Conservation (phyloP, 345 rosid genomes). For the Lepidium africanum region DNA sequence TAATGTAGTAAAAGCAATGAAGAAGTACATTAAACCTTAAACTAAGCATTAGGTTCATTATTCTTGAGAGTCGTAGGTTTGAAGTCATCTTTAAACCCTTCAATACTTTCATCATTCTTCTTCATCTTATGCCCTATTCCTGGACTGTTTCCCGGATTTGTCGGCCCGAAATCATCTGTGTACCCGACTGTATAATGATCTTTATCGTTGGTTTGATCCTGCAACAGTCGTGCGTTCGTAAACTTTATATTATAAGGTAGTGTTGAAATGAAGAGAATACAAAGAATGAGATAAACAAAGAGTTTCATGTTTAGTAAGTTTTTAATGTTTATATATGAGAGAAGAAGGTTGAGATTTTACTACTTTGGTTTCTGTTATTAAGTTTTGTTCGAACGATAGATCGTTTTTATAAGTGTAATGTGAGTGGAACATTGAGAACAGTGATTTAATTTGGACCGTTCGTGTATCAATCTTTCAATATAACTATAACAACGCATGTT, state of each 20-base stretch:
- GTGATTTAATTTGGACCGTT: conserved; percentile 22
- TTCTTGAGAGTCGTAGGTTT: conserved; percentile 26
- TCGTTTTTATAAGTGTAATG: conserved; percentile 20
- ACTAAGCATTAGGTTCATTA: conserved; percentile 27
- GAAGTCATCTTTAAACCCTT: conserved; percentile 23
- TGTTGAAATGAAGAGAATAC: not conserved
- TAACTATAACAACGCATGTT: not conserved
- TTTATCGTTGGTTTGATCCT: not conserved
- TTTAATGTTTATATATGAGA: not conserved
- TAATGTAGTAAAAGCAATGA: not conserved
- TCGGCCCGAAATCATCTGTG: conserved; percentile 30
- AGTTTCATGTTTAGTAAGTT: conserved; percentile 5
- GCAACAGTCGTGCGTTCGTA: conserved; percentile 11
- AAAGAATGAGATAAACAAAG: not conserved
- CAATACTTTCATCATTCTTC: not conserved
- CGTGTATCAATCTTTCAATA: not conserved
- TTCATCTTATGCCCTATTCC: conserved; percentile 34
- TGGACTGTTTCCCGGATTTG: conserved; percentile 38
- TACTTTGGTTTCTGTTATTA: not conserved
- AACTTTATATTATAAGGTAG: not conserved
- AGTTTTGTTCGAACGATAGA: not conserved
- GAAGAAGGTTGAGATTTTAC: conserved; percentile 2
- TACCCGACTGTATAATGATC: conserved; percentile 6
- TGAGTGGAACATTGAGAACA: conserved; percentile 19
- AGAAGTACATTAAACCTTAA: not conserved